Base-by-base conservation (phyloP, 371 early-diverging fungal species). In the Mucor irregularis region DNA sequence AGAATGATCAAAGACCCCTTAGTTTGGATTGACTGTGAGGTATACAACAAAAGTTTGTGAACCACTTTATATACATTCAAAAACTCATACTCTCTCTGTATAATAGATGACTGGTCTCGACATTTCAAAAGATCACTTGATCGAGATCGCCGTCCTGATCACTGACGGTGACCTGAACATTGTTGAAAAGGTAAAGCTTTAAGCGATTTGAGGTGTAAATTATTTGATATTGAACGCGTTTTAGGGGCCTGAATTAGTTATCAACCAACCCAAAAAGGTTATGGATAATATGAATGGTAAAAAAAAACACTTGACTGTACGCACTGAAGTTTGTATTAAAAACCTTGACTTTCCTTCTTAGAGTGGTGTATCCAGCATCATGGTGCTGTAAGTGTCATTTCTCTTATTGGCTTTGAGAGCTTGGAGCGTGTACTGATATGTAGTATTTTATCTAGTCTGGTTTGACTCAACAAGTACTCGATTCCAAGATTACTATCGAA, bases 21-120 rank as follows among this genome's bases (percentile, higher is more conserved):
- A 34, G 91, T 95, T 26, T 95, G 95, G 95, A 88, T 95, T 56
- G 95, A 95, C 63, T 90, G 93, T 61, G 94, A 93, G 70, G 86
- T 80, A 67, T n/a, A n/a, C n/a, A n/a, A n/a, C 21, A 42, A 31
- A 43, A 22, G 10, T 9, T 9, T 19, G 7, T n/a, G 13, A 19
- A 30, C 11, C 4, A 14, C 2, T 16, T 35, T 35, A 35, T 35
- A 31, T 24, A 25, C 24, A 4, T 4, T 7, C 21, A 40, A n/a
- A 1, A 21, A 35, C 5, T 9, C 8, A 24, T 10, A 16, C 4
- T 44, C 28, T 17, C 9, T 39, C 21, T 30, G 10, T 56, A 5
- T 26, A 25, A 8, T 44, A 78, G 82, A 88, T 85, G 84, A 82
- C 85, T 21, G 92, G 92, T 39, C 82, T 92, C 30, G 82, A 85